Evolutionary conservation across 2,329 filamentous ascomycete genomes (phyloP).

Genomic region (Aspergillus awamori): DNA sequence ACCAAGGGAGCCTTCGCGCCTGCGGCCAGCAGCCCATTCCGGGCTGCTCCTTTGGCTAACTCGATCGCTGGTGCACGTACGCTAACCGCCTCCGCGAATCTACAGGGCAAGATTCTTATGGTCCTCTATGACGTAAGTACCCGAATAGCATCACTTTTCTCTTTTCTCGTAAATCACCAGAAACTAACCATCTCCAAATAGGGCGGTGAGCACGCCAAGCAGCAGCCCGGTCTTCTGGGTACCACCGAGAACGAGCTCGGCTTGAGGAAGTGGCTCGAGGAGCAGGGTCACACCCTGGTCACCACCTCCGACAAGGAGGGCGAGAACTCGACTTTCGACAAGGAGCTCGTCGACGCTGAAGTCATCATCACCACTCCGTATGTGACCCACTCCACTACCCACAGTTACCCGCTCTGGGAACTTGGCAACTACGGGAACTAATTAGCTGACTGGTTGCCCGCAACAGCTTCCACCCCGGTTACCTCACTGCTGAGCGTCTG

Average conservation of each 20-base stretch:
- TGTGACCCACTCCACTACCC: conserved; percentile 28
- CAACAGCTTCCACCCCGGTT: conserved; percentile 90
- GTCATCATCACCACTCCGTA: conserved; percentile 99
- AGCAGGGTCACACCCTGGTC: conserved; percentile 91
- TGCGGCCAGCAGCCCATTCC: conserved; percentile 29
- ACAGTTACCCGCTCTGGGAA: too few relatives aligned
- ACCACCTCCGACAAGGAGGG: conserved; percentile 98
- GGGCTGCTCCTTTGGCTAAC: conserved; percentile 43
- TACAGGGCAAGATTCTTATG: conserved; percentile 93
- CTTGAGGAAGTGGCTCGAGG: conserved; percentile 95
- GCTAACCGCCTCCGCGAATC: conserved; percentile 66
- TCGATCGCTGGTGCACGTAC: conserved; percentile 57
- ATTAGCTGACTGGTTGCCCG: conserved; percentile 15
- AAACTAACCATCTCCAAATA: conserved; percentile 32
- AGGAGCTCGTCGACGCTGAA: conserved; percentile 94
- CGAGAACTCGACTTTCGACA: conserved; percentile 88
- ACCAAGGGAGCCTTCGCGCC: conserved; percentile 40
- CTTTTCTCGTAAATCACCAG: not conserved
- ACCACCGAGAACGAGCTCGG: conserved; percentile 99
- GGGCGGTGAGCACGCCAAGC: conserved; percentile 80
- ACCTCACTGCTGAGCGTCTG: conserved; percentile 93
- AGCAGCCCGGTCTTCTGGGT: conserved; percentile 86
- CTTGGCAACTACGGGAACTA: not conserved
- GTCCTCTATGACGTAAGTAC: conserved; percentile 84
- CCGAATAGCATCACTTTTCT: not conserved